A percentile compares a stretch with the other conserved stretches of the same genome.
Evolutionary conservation across 2,329 filamentous ascomycete species (phyloP).

Genomic region (Rutstroemia sp.): DNA sequence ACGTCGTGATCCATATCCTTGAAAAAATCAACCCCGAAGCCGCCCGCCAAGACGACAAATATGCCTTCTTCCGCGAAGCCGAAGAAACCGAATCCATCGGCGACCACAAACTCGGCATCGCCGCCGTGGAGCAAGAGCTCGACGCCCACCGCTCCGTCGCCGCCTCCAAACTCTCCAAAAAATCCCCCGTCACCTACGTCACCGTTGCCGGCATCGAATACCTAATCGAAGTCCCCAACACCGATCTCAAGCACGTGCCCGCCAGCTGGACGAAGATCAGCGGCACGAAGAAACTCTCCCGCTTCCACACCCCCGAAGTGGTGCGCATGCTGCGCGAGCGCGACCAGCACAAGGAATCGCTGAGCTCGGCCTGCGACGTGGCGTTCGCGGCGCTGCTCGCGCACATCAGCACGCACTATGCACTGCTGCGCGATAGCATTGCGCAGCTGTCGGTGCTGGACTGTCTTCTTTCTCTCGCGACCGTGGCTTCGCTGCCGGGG

Average conservation of each 20-base stretch:
- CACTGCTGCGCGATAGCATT: constrained; percentile 81
- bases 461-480: constrained; percentile 79
- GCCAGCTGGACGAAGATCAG: constrained; percentile 94
- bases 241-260: constrained; percentile 76
- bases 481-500: constrained; percentile 76
- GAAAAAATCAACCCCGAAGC: constrained; percentile 80
- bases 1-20: constrained; percentile 66
- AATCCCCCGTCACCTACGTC: constrained; percentile 63
- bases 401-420: constrained; percentile 76
- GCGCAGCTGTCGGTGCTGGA: constrained; percentile 81
- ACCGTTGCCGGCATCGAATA: constrained; percentile 90
- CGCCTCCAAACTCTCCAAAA: constrained; percentile 64
- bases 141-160: constrained; percentile 67
- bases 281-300: constrained; percentile 83
- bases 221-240: constrained; percentile 83
- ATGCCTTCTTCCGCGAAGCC: constrained; percentile 81
- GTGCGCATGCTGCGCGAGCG: constrained; percentile 75
- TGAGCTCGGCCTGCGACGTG: constrained; percentile 82
- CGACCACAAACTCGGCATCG: constrained; percentile 84
- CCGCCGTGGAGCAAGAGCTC: constrained; percentile 83
- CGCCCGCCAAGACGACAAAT: constrained; percentile 84
- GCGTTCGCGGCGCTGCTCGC: constrained; percentile 69
- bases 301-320: constrained; percentile 92
- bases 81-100: constrained; percentile 85
- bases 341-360: constrained; percentile 89